Base-by-base conservation (phyloP, 2,329 filamentous ascomycete genomes). In the Ophiostoma ips region DNA sequence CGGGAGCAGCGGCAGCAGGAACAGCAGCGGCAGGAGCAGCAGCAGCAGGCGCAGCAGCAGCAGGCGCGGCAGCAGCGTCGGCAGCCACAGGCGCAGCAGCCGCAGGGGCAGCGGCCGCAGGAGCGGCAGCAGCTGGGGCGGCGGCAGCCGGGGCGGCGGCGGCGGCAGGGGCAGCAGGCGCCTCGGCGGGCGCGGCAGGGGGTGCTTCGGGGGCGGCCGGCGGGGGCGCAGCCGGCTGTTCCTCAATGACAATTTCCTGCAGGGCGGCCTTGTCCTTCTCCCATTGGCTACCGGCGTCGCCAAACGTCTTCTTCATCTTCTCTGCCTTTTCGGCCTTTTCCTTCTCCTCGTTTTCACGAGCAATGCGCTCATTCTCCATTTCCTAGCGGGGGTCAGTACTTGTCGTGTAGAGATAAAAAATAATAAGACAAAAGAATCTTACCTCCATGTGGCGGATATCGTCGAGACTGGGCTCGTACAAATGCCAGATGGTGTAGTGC, bases 401-500 rank as follows among this genome's bases (percentile, higher is more conserved):
- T 4, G 0, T 21, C 24, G 24, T 33, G 15, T 41, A n/a, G 36
- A 21, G 3, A 48, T 18, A 9, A 5, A 37, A 5, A 31, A 28
- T 1, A 8, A n/a, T 12, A 6, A 12, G 2, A n/a, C 15, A 44
- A 3, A 3, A 12, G 28, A 13, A 81, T 79, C 71, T 30, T 43
- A 43, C 40, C 40, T 89, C 90, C 92, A 98, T 98, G 62, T 96
- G 92, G 53, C 85, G 82, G 55, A 96, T 86, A 61, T 98, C 92
- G 61, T 98, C 92, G 15, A 95, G 86, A 60, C 87, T 95, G n/a
- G 92, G 92, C 66, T 98, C 92, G 70, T 98, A 98, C 61, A 98
- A 73, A 81, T 98, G 92, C 92, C 92, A 98, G 57, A 98, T 95
- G 1, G 88, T 95, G 66, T 98, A 98, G 64, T 98, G 92, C 7